Evolutionary conservation across 495 filamentous ascomycete genomes (phyloP), one percentile per base, ranked within the genome.

Genomic region (Cenococcum geophilum): DNA sequence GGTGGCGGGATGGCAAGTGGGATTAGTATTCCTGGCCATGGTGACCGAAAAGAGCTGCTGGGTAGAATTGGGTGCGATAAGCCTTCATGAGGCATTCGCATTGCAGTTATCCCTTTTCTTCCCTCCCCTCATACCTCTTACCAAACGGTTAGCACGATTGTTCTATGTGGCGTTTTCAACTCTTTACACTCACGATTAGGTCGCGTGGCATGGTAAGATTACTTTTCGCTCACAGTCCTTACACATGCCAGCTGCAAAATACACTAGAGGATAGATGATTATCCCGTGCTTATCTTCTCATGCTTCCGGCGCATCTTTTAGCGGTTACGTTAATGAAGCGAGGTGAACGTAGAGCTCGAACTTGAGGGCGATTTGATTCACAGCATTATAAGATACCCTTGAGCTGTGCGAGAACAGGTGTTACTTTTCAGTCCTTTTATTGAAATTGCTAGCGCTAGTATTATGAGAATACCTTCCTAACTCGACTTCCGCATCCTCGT

Each of bases 61-160:
- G 68, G 68, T 21, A 47, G 71, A 9, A 74, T 74, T 53, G 71
- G 71, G 23, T 74, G 71, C 45, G 71, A 74, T 56, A 74, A 73
- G 48, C 65, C 70, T 10, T 53, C 64, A 32, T 71, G 49, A 52
- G 21, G 23, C 21, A 32, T 32, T 23, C 16, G 16, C 49, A 25
- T 23, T 25, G 21, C 14, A 32, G 18, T 23, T 52, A 25, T 23
- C 21, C 14, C 21, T 27, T 16, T 25, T 27, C 25, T 27, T 10
- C 49, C 25, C 49, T 27, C 8, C 1, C 14, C 49, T 32, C 49
- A 8, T 25, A 23, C 16, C 18, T 16, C 14, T 52, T 52, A 8
- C 23, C 12, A 10, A 23, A 32, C 10, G 20, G 9, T 16, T 21
- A 51, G 48, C 20, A 52, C 22, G 5, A 0, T 27, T 22, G 16